Percentiles rank a stretch among this genome's conserved stretches.
Conservation (phyloP, 1,139 yeast species). For the Pichiaceae sp. region DNA sequence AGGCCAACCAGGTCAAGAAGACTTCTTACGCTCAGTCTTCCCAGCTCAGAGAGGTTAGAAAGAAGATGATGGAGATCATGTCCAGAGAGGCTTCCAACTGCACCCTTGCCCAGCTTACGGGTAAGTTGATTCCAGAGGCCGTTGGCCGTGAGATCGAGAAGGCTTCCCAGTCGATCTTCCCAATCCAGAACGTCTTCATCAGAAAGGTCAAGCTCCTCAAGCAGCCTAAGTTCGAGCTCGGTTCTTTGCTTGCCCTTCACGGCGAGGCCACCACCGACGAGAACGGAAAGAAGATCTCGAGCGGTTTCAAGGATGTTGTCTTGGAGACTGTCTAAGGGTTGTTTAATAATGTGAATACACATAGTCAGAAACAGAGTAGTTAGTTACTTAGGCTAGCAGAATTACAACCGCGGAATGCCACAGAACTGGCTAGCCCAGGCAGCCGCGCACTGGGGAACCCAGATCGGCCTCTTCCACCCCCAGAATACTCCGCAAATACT, state of each 20-base stretch:
- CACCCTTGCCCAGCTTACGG: conserved; percentile 79
- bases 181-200: conserved; percentile 85
- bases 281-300: conserved; percentile 83
- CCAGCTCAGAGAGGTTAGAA: conserved; percentile 75
- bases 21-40: conserved; percentile 87
- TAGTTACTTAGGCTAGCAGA: no score
- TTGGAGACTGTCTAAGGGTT: conserved; percentile 62
- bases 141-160: conserved; percentile 87
- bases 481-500: no score
- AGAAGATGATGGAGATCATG: conserved; percentile 82
- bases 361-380: no score
- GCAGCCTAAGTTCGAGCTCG: conserved; percentile 88
- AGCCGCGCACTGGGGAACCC: no score
- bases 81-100: conserved; percentile 79
- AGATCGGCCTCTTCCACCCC: no score
- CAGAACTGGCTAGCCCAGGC: no score
- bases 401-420: no score
- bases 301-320: conserved; percentile 86
- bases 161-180: conserved; percentile 77
- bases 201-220: conserved; percentile 88
- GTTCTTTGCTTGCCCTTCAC: conserved; percentile 82
- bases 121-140: conserved; percentile 86
- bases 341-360: not conserved
- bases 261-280: conserved; percentile 78
- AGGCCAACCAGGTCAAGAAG: conserved; percentile 84